Evolutionary conservation across 1,284 basidiomycete genomes (phyloP), one percentile per base, ranked within the genome.

Genomic region (Meripilus lineatus): DNA sequence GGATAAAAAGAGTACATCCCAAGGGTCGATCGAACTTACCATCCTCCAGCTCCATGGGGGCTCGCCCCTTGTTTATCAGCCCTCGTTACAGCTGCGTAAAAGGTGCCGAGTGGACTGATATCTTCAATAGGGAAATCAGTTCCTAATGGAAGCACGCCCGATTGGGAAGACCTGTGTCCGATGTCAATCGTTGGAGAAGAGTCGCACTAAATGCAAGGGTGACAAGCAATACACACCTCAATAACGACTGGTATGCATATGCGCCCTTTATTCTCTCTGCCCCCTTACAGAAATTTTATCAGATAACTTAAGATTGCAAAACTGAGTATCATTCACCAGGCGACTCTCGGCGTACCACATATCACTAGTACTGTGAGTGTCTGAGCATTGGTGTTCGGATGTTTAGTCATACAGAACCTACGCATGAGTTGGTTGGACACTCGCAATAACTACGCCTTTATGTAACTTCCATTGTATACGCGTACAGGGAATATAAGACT

Each of bases 401-500:
- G 3, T 13, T 23, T 20, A 8, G 38, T 38, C 42, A 42, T 8
- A 25, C 30, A 33, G 42, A 11, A 63, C 79, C 67, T 59, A 87
- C 83, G 76, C 91, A 61, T 97, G 93, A 1, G 91, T 95, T 0
- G 94, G 93, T 58, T 97, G 94, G 20, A 94, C 89, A 51, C 92
- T 94, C 1, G 88, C 77, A 54, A 96, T 89, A 14, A 96, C 89
- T 92, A 30, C 10, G 8, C 28, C 28, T n/a, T n/a, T n/a, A n/a
- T n/a, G n/a, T n/a, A 30, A 30, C 8, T 10, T 30, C n/a, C 10
- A 30, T 30, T 30, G n/a, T 10, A n/a, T 30, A 30, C n/a, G 4
- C 23, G 1, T 17, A 42, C 32, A 38, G 10, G n/a, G n/a, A n/a
- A n/a, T 11, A 7, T 8, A 20, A 25, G 10, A 61, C 77, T 32